Base-by-base conservation (phyloP, 1,284 basidiomycete species). In the Trichosporon faecale region DNA sequence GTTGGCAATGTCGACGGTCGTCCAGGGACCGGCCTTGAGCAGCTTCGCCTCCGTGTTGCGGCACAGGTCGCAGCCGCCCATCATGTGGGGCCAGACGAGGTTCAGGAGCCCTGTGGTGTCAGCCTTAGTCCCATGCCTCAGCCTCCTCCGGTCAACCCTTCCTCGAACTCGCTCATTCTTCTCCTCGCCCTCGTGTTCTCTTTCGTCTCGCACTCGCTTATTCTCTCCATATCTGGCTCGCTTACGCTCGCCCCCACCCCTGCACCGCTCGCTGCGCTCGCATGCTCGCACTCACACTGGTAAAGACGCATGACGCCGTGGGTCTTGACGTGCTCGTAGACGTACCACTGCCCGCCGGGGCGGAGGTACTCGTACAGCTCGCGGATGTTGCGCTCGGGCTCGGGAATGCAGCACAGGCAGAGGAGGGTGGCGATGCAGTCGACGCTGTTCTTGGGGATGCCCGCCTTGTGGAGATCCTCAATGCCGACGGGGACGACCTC, bases 331-430 rank as follows among this genome's bases (percentile, higher is more conserved):
- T 73, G 72, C 66, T 73, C 72, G 61, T 73, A 73, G 46, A 73
- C 70, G 40, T 57, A 73, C 72, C 72, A 73, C 21, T 44, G 55
- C 6, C 72, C 72, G 1, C 72, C 70, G 23, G 72, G 72, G 31
- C 71, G 71, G 68, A 73, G 72, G 40, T 73, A 73, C n/a, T 29
- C 23, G 70, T 73, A 73, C 16, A 73, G 70, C 68, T 69, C 72
- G 40, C 61, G 57, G 49, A 73, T 64, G 64, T 73, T 73, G 64
- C 66, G 65, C 33, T 69, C 68, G 2, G 66, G 72, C 8, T 73
- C 70, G 5, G 72, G 72, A 33, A 73, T 73, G 44, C 64, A 68
- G 68, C 72, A 73, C 12, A 73, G 66, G 33, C 70, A 71, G 33
- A 73, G 64, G 14, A 73, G 40, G 8, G 70, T 73, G 16, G 64